Base-by-base conservation (phyloP, 2,329 filamentous ascomycete genomes). In the Scolecobasidium constrictum region DNA sequence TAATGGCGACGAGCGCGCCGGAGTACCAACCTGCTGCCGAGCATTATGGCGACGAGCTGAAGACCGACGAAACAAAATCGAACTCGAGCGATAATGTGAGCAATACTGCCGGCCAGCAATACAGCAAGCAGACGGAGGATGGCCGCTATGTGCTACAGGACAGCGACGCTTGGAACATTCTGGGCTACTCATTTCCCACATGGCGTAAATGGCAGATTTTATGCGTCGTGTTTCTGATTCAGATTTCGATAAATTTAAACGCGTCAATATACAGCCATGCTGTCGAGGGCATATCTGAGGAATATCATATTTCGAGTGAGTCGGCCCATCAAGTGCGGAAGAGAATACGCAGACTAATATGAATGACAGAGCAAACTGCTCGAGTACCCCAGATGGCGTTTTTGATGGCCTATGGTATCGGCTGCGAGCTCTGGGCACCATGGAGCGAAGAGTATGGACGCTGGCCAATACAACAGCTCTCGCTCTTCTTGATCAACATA, bases 391-490 rank as follows among this genome's bases (percentile, higher is more conserved):
- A 83, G 46, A 81, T 83, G 64, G 75, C 87, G 48, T 92, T 90
- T 64, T 64, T 93, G 31, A 72, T 92, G 40, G 61, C 79, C 2
- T 92, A 93, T 58, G 85, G 84, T 26, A 12, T 92, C 56, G 86
- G 86, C 26, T 92, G 86, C 58, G 86, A 92, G 60, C 71, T 90
- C 0, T 92, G 86, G 86, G 86, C 86, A 0, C 86, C 86, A 0
- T 92, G 85, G 83, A 83, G 77, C 36, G 86, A 93, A 58, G 86
- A 92, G 54, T 68, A 90, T 39, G 86, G 86, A 16, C 76, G 86
- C 39, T 83, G 78, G 66, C 80, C 80, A 2, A 73, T 92, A 43
- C 68, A 90, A 17, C 85, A 90, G 67, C 62, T 72, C 18, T 83
- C 78, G 28, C 63, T 92, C 42, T 72, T 83, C 49, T 65, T 92